Evolutionary conservation across 495 filamentous ascomycete species (phyloP), one percentile per base, ranked within the genome.

Genomic region (Aeminium ludgeri): DNA sequence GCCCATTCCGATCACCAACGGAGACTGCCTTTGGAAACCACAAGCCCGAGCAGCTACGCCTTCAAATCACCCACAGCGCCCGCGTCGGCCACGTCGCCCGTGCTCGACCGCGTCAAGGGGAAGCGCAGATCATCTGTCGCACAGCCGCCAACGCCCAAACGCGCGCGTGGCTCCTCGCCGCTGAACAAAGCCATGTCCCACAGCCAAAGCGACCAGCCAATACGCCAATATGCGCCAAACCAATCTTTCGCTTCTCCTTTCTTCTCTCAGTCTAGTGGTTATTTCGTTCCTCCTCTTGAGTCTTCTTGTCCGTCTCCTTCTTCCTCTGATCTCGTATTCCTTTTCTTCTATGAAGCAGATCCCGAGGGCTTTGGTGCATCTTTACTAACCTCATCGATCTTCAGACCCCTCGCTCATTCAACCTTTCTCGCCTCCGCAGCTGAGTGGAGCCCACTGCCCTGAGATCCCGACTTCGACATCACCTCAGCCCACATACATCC

Each of bases 351-450:
- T 36, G 18, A 50, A 23, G 40, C 17, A 39, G 46, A 52, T n/a
- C 7, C n/a, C 28, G 28, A 30, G 8, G 41, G 30, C 42, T 45
- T 46, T 41, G 17, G 38, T 31, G 19, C 7, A 45, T 44, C 40
- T 30, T 56, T 40, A 38, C 47, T 52, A 30, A 53, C 15, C 35
- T 2, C 13, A 41, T 40, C 8, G 18, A n/a, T 43, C 10, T 29
- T 27, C 45, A 77, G 74, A 78, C 60, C 74, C 74, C n/a, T 68
- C 69, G 28, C 59, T 74, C 13, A 71, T 76, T 30, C 67, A 76
- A 28, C 63, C 70, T 16, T 46, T 45, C 25, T 46, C 53, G 33
- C 44, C 49, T 6, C 34, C 52, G 31, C 55, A 53, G 29, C 57
- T 48, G 38, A 36, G 50, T 10, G 46, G 52, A 12, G 46, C 45